Conservation (phyloP, 176 grass and related monocot species). For the Oryza glumipatula region DNA sequence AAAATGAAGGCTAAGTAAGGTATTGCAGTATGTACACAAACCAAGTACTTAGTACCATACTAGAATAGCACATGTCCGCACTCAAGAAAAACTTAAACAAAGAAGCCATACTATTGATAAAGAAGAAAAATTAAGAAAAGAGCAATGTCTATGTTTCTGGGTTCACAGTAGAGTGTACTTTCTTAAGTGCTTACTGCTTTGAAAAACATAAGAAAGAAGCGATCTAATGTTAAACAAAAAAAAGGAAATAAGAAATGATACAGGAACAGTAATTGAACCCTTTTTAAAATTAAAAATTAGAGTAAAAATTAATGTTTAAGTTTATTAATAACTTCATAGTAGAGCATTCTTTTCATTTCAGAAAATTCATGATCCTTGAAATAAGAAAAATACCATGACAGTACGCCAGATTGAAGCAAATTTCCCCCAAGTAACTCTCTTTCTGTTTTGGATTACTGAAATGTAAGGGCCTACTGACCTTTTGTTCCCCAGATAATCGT, state of each 20-base stretch:
- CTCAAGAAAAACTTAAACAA: constrained; percentile 7
- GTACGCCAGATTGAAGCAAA: constrained; percentile 15
- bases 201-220: not conserved
- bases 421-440: not conserved
- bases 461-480: constrained; percentile 44
- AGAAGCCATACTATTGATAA: not conserved
- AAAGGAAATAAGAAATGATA: not conserved
- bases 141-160: not conserved
- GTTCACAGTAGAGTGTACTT: not conserved
- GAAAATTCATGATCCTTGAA: constrained; percentile 16
- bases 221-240: constrained; percentile 7
- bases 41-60: not conserved
- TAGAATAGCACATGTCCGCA: not conserved
- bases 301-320: not conserved
- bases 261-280: not conserved
- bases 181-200: not conserved
- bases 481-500: constrained; percentile 38
- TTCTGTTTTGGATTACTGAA: constrained; percentile 19
- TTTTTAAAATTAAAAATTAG: not conserved
- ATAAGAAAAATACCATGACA: not conserved
- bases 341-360: not conserved
- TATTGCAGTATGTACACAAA: not conserved
- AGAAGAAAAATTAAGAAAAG: not conserved
- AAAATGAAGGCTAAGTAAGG: constrained; percentile 16
- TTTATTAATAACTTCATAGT: not conserved